Percentiles rank a stretch among this genome's conserved stretches.
phyloP scores from a whole-genome alignment of 352 stramenopile species.

The Paralagenidium karlingii region DNA sequence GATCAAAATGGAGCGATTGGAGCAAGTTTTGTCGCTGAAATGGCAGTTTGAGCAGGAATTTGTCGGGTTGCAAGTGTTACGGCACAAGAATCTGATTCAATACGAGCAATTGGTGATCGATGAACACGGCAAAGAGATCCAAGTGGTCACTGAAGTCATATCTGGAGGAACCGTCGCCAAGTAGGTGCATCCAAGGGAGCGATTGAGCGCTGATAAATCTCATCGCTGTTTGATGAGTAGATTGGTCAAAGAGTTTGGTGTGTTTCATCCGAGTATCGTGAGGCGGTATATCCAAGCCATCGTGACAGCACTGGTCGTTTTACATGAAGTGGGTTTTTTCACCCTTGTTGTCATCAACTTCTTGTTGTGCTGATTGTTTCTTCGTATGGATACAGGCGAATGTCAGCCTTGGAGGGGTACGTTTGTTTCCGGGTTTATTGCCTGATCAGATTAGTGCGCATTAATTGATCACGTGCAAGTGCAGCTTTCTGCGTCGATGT shows the following conservation, averaged over 20 bases:
- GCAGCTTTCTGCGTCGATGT: conserved; percentile 25
- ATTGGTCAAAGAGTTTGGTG: conserved; percentile 7
- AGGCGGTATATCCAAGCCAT: conserved; percentile 2
- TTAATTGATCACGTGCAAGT: background rate
- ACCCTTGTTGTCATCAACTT: background rate
- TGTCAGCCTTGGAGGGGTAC: conserved; percentile 26
- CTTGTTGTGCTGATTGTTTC: conserved; percentile 12
- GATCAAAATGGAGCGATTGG: too few relatives aligned
- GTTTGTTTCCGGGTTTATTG: conserved; percentile 2
- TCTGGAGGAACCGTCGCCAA: too few relatives aligned
- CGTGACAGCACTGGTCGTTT: conserved; percentile 1
- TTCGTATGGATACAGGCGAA: too few relatives aligned
- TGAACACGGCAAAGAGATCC: too few relatives aligned
- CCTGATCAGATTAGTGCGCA: background rate
- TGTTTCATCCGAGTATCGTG: conserved; percentile 2
- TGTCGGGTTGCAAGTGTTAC: too few relatives aligned
- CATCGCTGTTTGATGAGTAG: background rate
- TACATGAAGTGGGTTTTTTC: conserved; percentile 4
- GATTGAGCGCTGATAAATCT: too few relatives aligned
- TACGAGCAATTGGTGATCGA: too few relatives aligned
- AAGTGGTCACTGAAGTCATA: too few relatives aligned
- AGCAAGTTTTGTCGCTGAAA: too few relatives aligned
- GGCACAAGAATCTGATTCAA: too few relatives aligned
- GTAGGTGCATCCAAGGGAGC: too few relatives aligned
- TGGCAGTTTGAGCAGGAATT: too few relatives aligned